These are phyloP conservation scores for Marasmius oreades DNA, from an alignment of 1,284 basidiomycete species.

Conservation along the genomic window DNA sequence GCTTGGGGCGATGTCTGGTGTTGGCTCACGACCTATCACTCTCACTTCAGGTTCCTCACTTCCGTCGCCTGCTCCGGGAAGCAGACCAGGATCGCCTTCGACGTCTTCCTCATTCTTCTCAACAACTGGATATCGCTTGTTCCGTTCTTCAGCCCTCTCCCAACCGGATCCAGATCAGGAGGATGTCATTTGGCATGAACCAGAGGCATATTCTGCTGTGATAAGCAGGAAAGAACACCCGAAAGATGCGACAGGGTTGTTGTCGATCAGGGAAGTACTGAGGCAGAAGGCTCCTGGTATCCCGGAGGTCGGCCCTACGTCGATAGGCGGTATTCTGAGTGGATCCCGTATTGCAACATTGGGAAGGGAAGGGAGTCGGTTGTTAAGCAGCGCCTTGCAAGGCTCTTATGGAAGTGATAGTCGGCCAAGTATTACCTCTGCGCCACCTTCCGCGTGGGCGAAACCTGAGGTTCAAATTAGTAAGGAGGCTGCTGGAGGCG, in stretches of 20 bases:
- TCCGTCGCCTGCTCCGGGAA: slow-evolving; percentile 21
- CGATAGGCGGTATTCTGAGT: slow-evolving; percentile 11
- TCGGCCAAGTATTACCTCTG: slow-evolving; percentile 3
- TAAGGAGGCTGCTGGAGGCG: slow-evolving; percentile 47
- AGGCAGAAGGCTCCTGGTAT: slow-evolving; percentile 40
- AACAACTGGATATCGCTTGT: slow-evolving; percentile 42
- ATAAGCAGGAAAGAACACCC: slow-evolving; percentile 62
- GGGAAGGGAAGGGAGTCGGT: slow-evolving; percentile 18
- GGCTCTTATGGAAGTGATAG: slow-evolving; percentile 3
- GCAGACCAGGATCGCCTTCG: slow-evolving; percentile 15
- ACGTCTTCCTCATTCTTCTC: slow-evolving; percentile 45
- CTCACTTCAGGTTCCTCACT: slow-evolving; percentile 15
- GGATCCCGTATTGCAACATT: slow-evolving; percentile 26
- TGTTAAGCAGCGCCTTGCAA: slow-evolving; percentile 7
- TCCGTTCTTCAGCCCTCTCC: slow-evolving; percentile 32
- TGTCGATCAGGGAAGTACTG: slow-evolving; percentile 59
- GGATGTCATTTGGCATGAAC: slow-evolving; percentile 54
- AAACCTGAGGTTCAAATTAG: slow-evolving; percentile 58
- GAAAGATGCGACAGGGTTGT: slow-evolving; percentile 50
- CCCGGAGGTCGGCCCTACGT: slow-evolving; percentile 21
- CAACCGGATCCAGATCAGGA: slow-evolving; percentile 58
- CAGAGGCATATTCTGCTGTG: slow-evolving; percentile 55
- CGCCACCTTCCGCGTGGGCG: slow-evolving; percentile 48
- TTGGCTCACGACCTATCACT: background rate
- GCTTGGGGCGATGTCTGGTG: background rate